Evolutionary conservation across 805 yeast species (phyloP).

Genomic region (Metschnikowia amazonensis): DNA sequence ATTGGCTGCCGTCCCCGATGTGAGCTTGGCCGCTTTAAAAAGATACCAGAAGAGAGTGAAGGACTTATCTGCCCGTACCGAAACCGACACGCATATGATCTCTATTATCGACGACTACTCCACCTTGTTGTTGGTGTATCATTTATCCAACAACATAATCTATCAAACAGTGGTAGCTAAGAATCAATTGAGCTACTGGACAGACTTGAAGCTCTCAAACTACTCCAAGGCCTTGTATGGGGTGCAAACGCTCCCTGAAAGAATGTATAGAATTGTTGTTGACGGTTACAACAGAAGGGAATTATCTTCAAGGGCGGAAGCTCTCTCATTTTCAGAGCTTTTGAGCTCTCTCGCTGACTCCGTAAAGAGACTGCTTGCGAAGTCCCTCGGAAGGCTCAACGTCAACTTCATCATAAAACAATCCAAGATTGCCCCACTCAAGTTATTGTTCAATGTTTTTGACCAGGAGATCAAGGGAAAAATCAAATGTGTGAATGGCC

Average conservation of each 20-base stretch:
- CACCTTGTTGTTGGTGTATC: constrained; percentile 22
- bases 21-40: constrained; percentile 8
- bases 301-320: background rate
- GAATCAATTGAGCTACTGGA: constrained; percentile 36
- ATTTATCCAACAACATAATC: constrained; percentile 32
- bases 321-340: background rate
- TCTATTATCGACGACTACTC: constrained; percentile 25
- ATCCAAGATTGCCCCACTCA: constrained; percentile 13
- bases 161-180: constrained; percentile 32
- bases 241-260: constrained; percentile 34
- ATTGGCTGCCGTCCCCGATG: constrained; percentile 13
- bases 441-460: constrained; percentile 21
- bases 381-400: constrained; percentile 9
- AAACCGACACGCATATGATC: constrained; percentile 10
- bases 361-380: constrained; percentile 2
- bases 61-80: background rate
- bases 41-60: constrained; percentile 9
- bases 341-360: constrained; percentile 4
- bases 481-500: constrained; percentile 18
- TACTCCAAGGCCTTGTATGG: constrained; percentile 28
- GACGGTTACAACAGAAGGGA: constrained; percentile 5
- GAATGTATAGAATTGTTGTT: constrained; percentile 5
- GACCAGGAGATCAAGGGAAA: constrained; percentile 26
- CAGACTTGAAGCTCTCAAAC: constrained; percentile 23
- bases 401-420: constrained; percentile 13